A percentile compares a stretch with the other conserved stretches of the same genome.
These are phyloP conservation scores for Gnomoniopsis smithogilvyi DNA, from an alignment of 2,329 filamentous ascomycete genomes.

Conservation along the genomic window DNA sequence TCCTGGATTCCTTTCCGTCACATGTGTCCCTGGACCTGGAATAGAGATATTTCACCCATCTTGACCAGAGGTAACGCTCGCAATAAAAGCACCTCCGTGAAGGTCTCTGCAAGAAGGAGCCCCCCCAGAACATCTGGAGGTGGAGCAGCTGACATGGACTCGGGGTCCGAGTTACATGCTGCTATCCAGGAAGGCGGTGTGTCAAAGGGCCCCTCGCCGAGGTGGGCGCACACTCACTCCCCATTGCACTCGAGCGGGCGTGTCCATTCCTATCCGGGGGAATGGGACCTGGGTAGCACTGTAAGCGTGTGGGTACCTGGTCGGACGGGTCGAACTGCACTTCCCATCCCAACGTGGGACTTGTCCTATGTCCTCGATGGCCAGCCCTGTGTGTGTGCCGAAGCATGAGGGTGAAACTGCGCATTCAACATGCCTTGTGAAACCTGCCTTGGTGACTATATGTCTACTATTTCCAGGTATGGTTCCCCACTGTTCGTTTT, in stretches of 20 bases:
- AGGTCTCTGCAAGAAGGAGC: neutral
- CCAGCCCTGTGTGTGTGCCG: constrained; percentile 1
- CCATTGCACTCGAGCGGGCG: neutral
- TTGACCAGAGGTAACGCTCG: neutral
- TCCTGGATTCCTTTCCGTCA: neutral
- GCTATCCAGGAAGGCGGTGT: neutral
- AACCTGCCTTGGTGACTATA: neutral
- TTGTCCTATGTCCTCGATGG: neutral
- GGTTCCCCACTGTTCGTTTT: neutral
- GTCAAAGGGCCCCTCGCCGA: neutral
- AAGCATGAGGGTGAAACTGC: neutral
- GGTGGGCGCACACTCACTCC: neutral
- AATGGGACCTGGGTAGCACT: neutral
- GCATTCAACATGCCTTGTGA: neutral
- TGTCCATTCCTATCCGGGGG: neutral
- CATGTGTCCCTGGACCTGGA: constrained; percentile 1
- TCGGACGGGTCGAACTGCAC: neutral
- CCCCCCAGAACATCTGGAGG: neutral
- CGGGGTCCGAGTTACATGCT: neutral
- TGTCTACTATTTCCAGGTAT: too few relatives aligned
- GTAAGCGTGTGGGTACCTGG: neutral
- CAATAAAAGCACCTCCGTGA: neutral
- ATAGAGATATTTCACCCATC: neutral
- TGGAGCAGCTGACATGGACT: neutral
- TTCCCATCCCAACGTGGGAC: neutral